Conservation (phyloP, 805 yeast species). For the Saccharomycopsis sp. region DNA sequence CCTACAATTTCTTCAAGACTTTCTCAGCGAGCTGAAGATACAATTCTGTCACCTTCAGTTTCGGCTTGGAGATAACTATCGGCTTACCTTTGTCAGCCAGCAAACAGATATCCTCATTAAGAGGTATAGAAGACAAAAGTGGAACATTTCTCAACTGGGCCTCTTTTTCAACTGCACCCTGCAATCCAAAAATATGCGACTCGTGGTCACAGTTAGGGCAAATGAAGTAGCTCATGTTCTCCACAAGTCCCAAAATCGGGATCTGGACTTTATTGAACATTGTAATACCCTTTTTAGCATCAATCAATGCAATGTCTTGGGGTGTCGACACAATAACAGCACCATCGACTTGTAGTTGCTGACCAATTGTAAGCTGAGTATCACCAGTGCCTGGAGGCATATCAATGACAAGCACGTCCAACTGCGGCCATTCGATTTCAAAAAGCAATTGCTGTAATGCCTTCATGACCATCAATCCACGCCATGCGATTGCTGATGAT, state of each 20-base stretch:
- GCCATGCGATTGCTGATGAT: constrained; percentile 71
- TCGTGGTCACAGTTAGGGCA: constrained; percentile 75
- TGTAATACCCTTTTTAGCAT: constrained; percentile 71
- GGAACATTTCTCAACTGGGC: constrained; percentile 41
- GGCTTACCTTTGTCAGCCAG: constrained; percentile 65
- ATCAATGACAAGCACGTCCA: constrained; percentile 69
- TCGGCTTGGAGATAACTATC: constrained; percentile 39
- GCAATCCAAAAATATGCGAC: constrained; percentile 62
- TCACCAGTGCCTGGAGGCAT: constrained; percentile 95
- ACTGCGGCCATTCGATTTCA: constrained; percentile 66
- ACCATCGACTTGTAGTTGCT: constrained; percentile 68
- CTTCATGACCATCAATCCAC: constrained; percentile 82
- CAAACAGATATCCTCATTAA: constrained; percentile 50
- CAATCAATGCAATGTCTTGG: constrained; percentile 76
- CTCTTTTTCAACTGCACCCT: constrained; percentile 46
- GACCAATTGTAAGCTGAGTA: constrained; percentile 76
- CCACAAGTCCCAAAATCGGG: constrained; percentile 71
- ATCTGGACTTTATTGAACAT: constrained; percentile 69
- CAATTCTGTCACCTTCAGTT: constrained; percentile 32
- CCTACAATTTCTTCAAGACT: constrained; percentile 25
- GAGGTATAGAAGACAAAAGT: constrained; percentile 61
- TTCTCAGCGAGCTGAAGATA: constrained; percentile 44
- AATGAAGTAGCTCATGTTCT: constrained; percentile 71
- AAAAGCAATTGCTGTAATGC: constrained; percentile 78
- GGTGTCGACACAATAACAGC: constrained; percentile 82